These are phyloP conservation scores for Pestalotiopsis sp. DNA, from an alignment of 2,329 filamentous ascomycete genomes.

Conservation along the genomic window DNA sequence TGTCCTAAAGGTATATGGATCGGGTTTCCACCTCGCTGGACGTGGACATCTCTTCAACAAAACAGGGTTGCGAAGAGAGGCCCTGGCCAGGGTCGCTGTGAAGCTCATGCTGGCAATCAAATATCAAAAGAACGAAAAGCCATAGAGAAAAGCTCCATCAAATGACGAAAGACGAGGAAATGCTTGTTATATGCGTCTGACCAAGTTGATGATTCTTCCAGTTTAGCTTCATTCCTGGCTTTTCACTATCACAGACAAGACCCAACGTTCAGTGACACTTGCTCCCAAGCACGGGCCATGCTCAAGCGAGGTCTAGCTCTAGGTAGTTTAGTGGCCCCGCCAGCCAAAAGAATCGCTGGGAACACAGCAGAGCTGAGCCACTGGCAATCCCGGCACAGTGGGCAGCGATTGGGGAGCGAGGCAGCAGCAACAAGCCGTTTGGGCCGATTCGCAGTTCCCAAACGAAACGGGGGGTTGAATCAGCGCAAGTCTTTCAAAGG, in stretches of 20 bases:
- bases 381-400: background rate
- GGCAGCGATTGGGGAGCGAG: slow-evolving; percentile 1
- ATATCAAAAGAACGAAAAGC: background rate
- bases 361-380: background rate
- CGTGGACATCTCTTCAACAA: slow-evolving; percentile 19
- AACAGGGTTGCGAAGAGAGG: slow-evolving; percentile 25
- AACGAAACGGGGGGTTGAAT: background rate
- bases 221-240: background rate
- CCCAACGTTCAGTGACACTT: background rate
- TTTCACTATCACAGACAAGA: background rate
- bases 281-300: background rate
- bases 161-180: background rate
- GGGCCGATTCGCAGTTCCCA: background rate
- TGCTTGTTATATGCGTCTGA: background rate
- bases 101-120: slow-evolving; percentile 27
- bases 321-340: background rate
- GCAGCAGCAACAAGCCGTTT: slow-evolving; percentile 1
- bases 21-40: slow-evolving; percentile 16
- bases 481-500: background rate
- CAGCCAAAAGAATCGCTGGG: background rate
- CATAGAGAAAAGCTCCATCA: background rate
- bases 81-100: slow-evolving; percentile 24
- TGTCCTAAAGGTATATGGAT: slow-evolving; percentile 16
- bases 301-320: background rate
- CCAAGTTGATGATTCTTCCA: background rate